A percentile compares a stretch with the other conserved stretches of the same genome.
Evolutionary conservation across 768 basidiomycete species (phyloP).

Genomic region (Boletus reticulatus): DNA sequence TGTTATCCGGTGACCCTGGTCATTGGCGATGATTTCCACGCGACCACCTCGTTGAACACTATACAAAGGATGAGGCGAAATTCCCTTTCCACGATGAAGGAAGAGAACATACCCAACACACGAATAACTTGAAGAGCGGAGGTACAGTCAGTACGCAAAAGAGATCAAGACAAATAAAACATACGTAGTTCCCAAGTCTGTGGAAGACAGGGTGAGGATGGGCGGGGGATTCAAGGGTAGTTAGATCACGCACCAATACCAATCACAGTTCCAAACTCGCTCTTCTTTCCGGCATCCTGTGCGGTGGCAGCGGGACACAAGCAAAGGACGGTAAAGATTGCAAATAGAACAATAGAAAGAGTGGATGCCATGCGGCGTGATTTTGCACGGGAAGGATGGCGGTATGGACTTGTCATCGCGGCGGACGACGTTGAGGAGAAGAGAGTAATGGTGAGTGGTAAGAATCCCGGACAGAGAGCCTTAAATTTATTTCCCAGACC

Average conservation of each 20-base stretch:
- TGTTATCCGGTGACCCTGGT: constrained; percentile 87
- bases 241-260: constrained; percentile 69
- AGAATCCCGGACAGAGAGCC: background rate
- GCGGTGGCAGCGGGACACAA: constrained; percentile 67
- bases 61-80: background rate
- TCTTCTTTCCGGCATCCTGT: constrained; percentile 50
- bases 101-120: constrained; percentile 79
- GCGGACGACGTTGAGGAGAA: constrained; percentile 14
- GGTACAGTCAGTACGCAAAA: constrained; percentile 14
- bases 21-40: constrained; percentile 89
- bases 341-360: constrained; percentile 57
- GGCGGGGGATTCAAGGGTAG: rapidly evolving
- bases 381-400: constrained; percentile 55
- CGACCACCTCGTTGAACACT: constrained; percentile 84
- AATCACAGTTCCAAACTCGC: constrained; percentile 89
- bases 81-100: background rate
- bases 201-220: constrained; percentile 6
- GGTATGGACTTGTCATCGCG: constrained; percentile 26
- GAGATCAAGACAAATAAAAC: constrained; percentile 14
- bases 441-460: constrained; percentile 7
- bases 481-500: constrained; percentile 18
- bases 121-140: constrained; percentile 62
- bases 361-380: constrained; percentile 55
- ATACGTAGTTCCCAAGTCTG: constrained; percentile 92
- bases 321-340: constrained; percentile 69